Evolutionary conservation across 768 basidiomycete genomes (phyloP), one percentile per base, ranked within the genome.

Genomic region (Leccinum imitatum): DNA sequence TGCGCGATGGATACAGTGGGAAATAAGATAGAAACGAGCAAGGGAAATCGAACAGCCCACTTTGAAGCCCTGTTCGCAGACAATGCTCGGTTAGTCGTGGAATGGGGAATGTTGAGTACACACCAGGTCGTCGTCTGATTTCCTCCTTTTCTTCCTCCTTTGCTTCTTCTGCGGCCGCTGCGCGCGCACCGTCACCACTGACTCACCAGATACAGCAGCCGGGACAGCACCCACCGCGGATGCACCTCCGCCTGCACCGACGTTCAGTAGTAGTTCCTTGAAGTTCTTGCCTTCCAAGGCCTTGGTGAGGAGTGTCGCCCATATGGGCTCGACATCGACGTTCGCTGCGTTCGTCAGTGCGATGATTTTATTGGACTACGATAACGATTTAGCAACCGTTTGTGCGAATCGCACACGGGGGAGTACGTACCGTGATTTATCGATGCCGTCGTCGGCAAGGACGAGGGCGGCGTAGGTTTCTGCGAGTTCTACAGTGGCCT

Each of bases 221-320:
- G 79, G 76, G 54, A 76, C 82, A 54, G 21, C 21, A 23, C 77
- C 82, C 57, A 84, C 86, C 56, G 87, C 90, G 53, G 93, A 88
- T 67, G 87, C 92, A 63, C 87, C 94, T 63, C 93, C 94, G 62
- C 95, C 94, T 58, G 92, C 81, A 64, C 96, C 95, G 63, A 99
- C 94, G 82, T 93, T 96, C 63, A 91, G 90, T 65, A 99, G 85
- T 56, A 98, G 83, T 50, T 95, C 94, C 80, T 93, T 98, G 71
- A 99, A 85, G 80, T 98, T 87, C 84, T 96, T 97, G 71, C 95
- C 96, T 79, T 96, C 95, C 56, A 99, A 87, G 37, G 97, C 96
- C 78, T 97, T 98, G 63, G 96, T 91, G 72, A 99, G 92, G 69
- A 99, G 90, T 14, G 89, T 78, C 59, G 95, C 95, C 97, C 97